Percentiles rank a stretch among this genome's conserved stretches.
phyloP scores from a whole-genome alignment of 768 basidiomycete species.

The Kondoa subrosea region DNA sequence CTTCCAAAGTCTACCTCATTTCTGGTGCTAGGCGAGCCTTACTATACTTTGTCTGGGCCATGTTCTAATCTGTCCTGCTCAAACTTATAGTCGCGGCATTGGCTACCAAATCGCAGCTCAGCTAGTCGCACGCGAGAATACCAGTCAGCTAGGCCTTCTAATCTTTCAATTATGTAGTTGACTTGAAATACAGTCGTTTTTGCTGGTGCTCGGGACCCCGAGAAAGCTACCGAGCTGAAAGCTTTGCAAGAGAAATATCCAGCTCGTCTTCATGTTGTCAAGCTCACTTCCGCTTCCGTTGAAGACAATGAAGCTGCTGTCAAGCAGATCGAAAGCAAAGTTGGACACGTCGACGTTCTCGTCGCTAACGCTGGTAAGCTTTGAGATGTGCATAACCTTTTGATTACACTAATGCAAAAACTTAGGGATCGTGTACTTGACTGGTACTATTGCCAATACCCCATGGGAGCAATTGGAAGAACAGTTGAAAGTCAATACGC shows the following conservation, averaged over 20 bases:
- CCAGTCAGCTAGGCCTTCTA: too few species aligned
- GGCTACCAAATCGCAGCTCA: too few species aligned
- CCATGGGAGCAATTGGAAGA: neutral
- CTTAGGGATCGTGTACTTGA: constrained; percentile 11
- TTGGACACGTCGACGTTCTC: constrained; percentile 23
- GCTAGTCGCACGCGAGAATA: too few species aligned
- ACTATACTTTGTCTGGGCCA: too few species aligned
- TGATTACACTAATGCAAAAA: neutral
- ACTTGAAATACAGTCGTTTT: too few species aligned
- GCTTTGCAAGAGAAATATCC: too few species aligned
- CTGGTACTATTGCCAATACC: neutral
- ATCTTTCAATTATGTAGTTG: too few species aligned
- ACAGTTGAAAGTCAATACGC: constrained; percentile 18
- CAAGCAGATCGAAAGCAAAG: constrained; percentile 15
- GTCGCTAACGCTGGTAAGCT: constrained; percentile 27
- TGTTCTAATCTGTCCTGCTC: too few species aligned
- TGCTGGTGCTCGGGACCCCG: constrained; percentile 20
- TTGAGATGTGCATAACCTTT: neutral
- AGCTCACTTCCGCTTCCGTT: constrained; percentile 17
- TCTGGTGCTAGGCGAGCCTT: too few species aligned
- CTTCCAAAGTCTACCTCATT: too few species aligned
- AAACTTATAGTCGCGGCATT: too few species aligned
- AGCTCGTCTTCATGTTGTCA: constrained; percentile 13
- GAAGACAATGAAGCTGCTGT: constrained; percentile 18
- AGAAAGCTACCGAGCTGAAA: constrained; percentile 10